Conservation (phyloP, 768 basidiomycete genomes). For the Cystobasidium ongulense region DNA sequence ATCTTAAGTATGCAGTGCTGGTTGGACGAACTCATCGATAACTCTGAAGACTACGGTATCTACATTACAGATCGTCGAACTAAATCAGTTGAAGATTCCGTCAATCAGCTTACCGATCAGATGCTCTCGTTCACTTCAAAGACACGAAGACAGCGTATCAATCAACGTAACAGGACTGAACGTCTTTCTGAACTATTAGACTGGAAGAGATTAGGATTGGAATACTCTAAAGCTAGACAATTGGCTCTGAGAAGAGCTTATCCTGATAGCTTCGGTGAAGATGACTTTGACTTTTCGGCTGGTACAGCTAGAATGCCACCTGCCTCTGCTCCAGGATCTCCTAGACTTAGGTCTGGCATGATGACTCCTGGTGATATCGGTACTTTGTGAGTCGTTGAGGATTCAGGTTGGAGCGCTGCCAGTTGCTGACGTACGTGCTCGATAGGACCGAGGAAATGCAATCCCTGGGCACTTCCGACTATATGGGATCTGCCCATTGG, state of each 20-base stretch:
- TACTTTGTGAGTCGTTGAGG: constrained; percentile 47
- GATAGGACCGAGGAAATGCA: constrained; percentile 65
- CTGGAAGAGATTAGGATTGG: constrained; percentile 95
- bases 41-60: constrained; percentile 55
- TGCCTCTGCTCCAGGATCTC: constrained; percentile 76
- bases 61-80: constrained; percentile 90
- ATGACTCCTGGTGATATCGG: constrained; percentile 92
- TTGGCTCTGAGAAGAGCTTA: constrained; percentile 77
- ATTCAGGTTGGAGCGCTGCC: constrained; percentile 35
- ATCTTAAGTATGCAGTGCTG: constrained; percentile 53
- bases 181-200: constrained; percentile 84
- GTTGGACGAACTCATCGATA: constrained; percentile 96
- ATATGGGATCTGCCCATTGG: constrained; percentile 59
- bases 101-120: constrained; percentile 66
- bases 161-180: constrained; percentile 96
- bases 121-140: constrained; percentile 71
- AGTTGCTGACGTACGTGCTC: neutral
- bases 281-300: constrained; percentile 54
- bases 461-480: constrained; percentile 73
- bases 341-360: constrained; percentile 63
- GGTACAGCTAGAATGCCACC: constrained; percentile 61
- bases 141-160: constrained; percentile 92
- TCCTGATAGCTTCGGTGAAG: constrained; percentile 77
- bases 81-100: constrained; percentile 83
- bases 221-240: constrained; percentile 92